A percentile compares a stretch with the other conserved stretches of the same genome.
phyloP scores from a whole-genome alignment of 2,329 filamentous ascomycete species.

The Aspergillus sp. region DNA sequence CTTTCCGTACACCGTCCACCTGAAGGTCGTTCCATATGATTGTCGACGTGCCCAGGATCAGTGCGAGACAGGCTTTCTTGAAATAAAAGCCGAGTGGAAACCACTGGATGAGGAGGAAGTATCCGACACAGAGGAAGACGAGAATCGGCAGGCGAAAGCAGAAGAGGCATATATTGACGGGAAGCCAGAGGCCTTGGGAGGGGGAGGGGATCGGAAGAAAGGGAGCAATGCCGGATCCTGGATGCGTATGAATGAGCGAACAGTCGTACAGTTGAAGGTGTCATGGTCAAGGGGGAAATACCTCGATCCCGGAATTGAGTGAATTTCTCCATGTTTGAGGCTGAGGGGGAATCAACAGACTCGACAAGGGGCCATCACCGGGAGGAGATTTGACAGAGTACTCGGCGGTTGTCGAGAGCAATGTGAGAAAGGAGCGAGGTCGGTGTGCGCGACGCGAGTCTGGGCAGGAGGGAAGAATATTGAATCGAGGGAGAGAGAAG shows the following conservation, averaged over 20 bases:
- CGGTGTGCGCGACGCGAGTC: too few species aligned
- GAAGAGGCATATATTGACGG: slow-evolving; percentile 72
- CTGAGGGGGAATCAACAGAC: neutral
- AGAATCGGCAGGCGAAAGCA: slow-evolving; percentile 76
- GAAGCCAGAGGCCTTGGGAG: slow-evolving; percentile 59
- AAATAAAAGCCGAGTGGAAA: slow-evolving; percentile 67
- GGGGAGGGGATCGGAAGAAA: slow-evolving; percentile 80
- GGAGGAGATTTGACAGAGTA: neutral
- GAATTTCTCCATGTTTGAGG: slow-evolving; percentile 77
- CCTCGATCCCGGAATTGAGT: slow-evolving; percentile 90
- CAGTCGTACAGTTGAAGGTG: too few species aligned
- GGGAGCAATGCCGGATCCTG: slow-evolving; percentile 92
- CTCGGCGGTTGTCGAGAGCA: neutral
- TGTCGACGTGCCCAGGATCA: slow-evolving; percentile 79
- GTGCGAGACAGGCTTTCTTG: slow-evolving; percentile 85
- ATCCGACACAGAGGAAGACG: slow-evolving; percentile 62
- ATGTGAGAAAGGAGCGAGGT: too few species aligned
- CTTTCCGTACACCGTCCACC: slow-evolving; percentile 92
- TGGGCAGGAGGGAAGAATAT: too few species aligned
- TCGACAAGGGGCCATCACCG: slow-evolving; percentile 9
- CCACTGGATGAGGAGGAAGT: slow-evolving; percentile 80
- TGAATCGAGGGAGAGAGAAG: too few species aligned
- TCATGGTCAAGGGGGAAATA: slow-evolving; percentile 35
- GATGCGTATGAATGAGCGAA: too few species aligned
- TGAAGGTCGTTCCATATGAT: slow-evolving; percentile 99